phyloP scores from a whole-genome alignment of 2,329 filamentous ascomycete species.

The Penicillium brevicompactum region DNA sequence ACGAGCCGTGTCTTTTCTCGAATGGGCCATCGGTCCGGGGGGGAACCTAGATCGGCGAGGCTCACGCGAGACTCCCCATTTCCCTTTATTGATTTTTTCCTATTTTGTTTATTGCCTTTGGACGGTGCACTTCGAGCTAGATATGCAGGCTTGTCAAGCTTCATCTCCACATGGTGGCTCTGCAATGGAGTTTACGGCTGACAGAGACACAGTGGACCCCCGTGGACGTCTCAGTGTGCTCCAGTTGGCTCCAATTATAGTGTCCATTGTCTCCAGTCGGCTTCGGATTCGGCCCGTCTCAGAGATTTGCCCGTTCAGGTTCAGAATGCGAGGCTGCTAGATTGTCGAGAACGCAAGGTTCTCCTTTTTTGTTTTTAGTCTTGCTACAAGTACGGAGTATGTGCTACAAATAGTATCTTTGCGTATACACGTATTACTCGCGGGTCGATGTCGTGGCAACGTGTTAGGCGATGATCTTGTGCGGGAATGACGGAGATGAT shows the following conservation, averaged over 20 bases:
- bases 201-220: conserved; percentile 1
- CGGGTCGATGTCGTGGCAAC: background rate
- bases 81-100: background rate
- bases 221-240: background rate
- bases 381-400: background rate
- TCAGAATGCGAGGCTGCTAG: background rate
- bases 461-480: background rate
- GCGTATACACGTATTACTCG: background rate
- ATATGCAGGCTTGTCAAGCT: conserved; percentile 7
- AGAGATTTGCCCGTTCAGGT: conserved; percentile 8
- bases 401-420: background rate
- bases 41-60: conserved; percentile 9
- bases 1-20: background rate
- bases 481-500: background rate
- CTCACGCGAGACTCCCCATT: background rate
- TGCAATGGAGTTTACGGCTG: conserved; percentile 1
- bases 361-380: background rate
- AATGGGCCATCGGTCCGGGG: conserved; percentile 7
- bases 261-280: background rate
- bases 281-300: conserved; percentile 21
- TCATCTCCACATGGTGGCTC: conserved; percentile 7
- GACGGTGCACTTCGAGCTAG: background rate
- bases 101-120: background rate
- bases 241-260: background rate
- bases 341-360: background rate